Evolutionary conservation across 306 rosid genomes (phyloP), one percentile per base, ranked within the genome.

Genomic region (Canavalia ensiformis): DNA sequence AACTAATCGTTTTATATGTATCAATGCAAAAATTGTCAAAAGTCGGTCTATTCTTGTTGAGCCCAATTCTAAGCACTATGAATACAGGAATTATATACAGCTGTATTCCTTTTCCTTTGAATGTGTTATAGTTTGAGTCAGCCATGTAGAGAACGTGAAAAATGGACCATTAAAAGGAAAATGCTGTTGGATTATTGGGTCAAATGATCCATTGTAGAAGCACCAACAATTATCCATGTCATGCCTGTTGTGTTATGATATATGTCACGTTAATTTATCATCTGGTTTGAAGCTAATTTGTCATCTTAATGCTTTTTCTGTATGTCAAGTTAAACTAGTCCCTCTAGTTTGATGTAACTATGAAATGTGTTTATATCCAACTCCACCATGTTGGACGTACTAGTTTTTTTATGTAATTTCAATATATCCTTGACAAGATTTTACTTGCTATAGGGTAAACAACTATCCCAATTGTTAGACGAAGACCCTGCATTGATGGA

Each of bases 401-500:
- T 46, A 7, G 1, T 8, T 72, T 55, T 50, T 68, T 72, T 7
- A 55, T 12, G 2, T 56, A 9, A 31, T 50, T 60, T 2, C 7
- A 25, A 33, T 65, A 64, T 71, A 47, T 47, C 74, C 58, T 44
- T 76, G 9, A 67, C 50, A 7, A 59, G 60, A 69, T n/a, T 62
- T 76, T 60, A 9, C 73, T 8, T 59, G 51, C 44, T 59, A 33
- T 49, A 94, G 98, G 97, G 82, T 70, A 92, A 91, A 86, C 91
- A 94, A 82, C 84, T 92, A 25, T 80, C 83, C 7, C 90, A 76
- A 68, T 46, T 94, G 88, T 89, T 94, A 42, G 98, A 94, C 42
- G 98, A 92, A 90, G 98, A 94, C 78, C 98, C 98, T 3, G 89
- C 92, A 7, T 74, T 94, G 84, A 94, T 94, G 97, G 98, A 91